Base-by-base conservation (phyloP, 2,329 filamentous ascomycete genomes). In the Aspergillus bombycis region DNA sequence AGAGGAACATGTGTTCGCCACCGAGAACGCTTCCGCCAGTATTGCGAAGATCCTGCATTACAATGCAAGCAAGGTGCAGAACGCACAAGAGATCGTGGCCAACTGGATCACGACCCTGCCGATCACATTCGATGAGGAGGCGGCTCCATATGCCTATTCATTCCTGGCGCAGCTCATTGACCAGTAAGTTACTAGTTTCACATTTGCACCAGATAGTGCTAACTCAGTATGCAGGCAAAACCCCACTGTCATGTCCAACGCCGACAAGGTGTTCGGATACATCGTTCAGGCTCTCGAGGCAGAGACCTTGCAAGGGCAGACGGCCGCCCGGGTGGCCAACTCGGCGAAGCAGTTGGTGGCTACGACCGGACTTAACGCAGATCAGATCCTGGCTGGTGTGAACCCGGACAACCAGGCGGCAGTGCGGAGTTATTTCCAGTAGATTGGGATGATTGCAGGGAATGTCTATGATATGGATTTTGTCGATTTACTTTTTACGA, bases 11-110 rank as follows among this genome's bases (percentile, higher is more conserved):
- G 91, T 97, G 2, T 99, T 96, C 75, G 95, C 95, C 2, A 98
- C 95, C 1, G 95, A 99, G 81, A 99, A 99, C 75, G 94, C 94
- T 8, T 97, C 93, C 70, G 94, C 95, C 48, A 93, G 93, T 69
- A 95, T 99, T 73, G 95, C 95, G 41, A 99, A 99, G 85, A 94
- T 99, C 59, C 84, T 99, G 68, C 93, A 97, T 76, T 97, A 90
- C 82, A 97, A 96, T 79, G 83, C 88, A 28, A 84, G 84, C 69
- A 91, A 91, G 75, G 89, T 99, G 21, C 84, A 83, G 60, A 92
- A 96, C 72, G 84, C 87, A 57, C 89, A 95, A 73, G 86, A 91
- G 43, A 85, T 97, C 30, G 88, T 93, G 48, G 81, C 84, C n/a
- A 90, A 91, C 75, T 99, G 95, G 95, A 82, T 99, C 56, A 89